Percentiles rank a stretch among this genome's conserved stretches.
Evolutionary conservation across 163 green algal genomes (phyloP).

Genomic region (Chloromonas sp.): DNA sequence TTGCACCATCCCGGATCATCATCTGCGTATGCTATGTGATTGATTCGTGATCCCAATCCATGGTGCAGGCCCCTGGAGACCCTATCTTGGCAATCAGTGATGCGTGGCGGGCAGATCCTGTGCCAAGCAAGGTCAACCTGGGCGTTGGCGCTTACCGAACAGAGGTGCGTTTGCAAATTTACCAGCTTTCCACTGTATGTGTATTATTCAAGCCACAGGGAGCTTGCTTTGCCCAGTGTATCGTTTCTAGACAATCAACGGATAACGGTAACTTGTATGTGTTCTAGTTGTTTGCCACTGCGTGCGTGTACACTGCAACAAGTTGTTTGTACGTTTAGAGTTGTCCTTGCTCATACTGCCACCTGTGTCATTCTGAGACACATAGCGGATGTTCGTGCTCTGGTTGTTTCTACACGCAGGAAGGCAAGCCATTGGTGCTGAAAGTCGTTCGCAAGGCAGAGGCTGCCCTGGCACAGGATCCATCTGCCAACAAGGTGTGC

Average conservation of each 20-base stretch:
- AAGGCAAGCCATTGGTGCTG: constrained; percentile 72
- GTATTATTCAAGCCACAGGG: too few relatives aligned
- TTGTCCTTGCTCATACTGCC: too few relatives aligned
- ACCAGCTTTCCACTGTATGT: too few relatives aligned
- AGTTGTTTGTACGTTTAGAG: too few relatives aligned
- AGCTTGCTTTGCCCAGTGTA: too few relatives aligned
- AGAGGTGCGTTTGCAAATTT: constrained; percentile 45
- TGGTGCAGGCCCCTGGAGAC: constrained; percentile 48
- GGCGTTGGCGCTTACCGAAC: constrained; percentile 92
- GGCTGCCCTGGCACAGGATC: constrained; percentile 41
- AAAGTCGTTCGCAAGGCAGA: constrained; percentile 63
- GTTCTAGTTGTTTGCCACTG: too few relatives aligned
- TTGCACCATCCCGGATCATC: background rate
- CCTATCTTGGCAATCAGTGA: constrained; percentile 83
- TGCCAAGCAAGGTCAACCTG: constrained; percentile 86
- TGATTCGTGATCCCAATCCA: background rate
- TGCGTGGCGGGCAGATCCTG: constrained; percentile 72
- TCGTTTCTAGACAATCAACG: too few relatives aligned
- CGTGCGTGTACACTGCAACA: too few relatives aligned
- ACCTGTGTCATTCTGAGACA: too few relatives aligned
- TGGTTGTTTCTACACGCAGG: constrained; percentile 23
- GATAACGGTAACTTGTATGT: too few relatives aligned
- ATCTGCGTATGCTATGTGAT: background rate
- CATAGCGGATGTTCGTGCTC: too few relatives aligned
- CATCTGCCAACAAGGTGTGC: constrained; percentile 57